Conservation (phyloP, 2,329 filamentous ascomycete genomes). For the Didymosphaeria variabile region DNA sequence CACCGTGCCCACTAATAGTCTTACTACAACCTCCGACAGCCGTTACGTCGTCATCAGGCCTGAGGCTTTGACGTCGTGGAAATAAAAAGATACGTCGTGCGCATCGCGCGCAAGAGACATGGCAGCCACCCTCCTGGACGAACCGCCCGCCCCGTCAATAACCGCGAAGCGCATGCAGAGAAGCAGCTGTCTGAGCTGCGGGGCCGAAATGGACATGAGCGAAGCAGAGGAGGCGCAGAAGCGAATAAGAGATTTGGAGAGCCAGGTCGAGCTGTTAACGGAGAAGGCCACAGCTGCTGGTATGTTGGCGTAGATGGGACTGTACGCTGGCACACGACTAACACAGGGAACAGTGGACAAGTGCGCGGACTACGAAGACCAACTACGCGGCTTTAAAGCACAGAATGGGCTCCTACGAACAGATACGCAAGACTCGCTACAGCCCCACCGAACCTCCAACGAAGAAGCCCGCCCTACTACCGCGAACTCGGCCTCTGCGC, state of each 20-base stretch:
- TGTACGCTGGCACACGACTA: slow-evolving; percentile 18
- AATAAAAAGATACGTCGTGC: not conserved
- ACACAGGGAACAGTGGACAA: slow-evolving; percentile 56
- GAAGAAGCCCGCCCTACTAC: slow-evolving; percentile 42
- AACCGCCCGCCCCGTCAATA: slow-evolving; percentile 32
- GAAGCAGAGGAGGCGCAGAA: slow-evolving; percentile 32
- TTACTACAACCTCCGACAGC: not conserved
- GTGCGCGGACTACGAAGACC: slow-evolving; percentile 81
- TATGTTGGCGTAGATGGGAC: slow-evolving; percentile 43
- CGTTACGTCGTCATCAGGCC: slow-evolving; percentile 6
- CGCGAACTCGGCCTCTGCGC: slow-evolving; percentile 37
- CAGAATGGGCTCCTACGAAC: slow-evolving; percentile 29
- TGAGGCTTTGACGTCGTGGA: not conserved
- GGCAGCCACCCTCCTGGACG: slow-evolving; percentile 29
- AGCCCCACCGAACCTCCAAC: slow-evolving; percentile 31
- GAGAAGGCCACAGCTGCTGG: slow-evolving; percentile 73
- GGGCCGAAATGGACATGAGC: slow-evolving; percentile 27
- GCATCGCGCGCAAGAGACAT: slow-evolving; percentile 18
- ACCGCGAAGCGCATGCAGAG: slow-evolving; percentile 29
- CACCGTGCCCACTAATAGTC: slow-evolving; percentile 1
- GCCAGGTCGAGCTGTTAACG: slow-evolving; percentile 74
- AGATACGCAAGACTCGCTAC: slow-evolving; percentile 32
- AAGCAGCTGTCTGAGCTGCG: slow-evolving; percentile 45
- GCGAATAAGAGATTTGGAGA: slow-evolving; percentile 67
- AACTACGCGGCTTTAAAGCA: slow-evolving; percentile 65